Base-by-base conservation (phyloP, 441 rosid species). In the Daphne laureola region DNA sequence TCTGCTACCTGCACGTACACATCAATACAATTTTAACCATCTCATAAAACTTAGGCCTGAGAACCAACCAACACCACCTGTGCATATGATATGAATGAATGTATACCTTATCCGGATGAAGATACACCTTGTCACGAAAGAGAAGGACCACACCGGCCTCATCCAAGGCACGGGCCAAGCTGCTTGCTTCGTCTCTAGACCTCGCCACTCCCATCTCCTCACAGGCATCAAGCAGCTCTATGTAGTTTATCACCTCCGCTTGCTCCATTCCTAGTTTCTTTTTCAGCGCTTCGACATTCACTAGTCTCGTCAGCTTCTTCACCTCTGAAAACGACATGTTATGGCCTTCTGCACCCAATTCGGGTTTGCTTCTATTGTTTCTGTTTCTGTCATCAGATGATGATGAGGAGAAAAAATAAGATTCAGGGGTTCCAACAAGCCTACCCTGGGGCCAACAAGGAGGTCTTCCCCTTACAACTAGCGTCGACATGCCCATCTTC, bases 61-160 rank as follows among this genome's bases (percentile, higher is more conserved):
- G 2, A 21, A 21, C n/a, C n/a, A 31, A 31, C 8, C 38, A 31
- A 31, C 38, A 5, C 38, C 38, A 31, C n/a, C n/a, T 8, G 11
- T 8, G 11, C 1, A 82, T 79, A 85, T 82, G 56, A n/a, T n/a
- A n/a, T n/a, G n/a, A n/a, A n/a, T 46, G 12, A 5, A 26, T 44
- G 40, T 9, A 3, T 40, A 92, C 98, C 97, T 92, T 92, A 15
- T 84, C 83, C 8, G 98, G 98, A 51, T 89, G 84, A 40, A 92
- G 86, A 68, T 80, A 78, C 49, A 89, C 97, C 73, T 80, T 84
- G 66, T 89, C 90, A 4, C 97, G 82, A 52, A 84, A 89, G 54
- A 89, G 87, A 65, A 92, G 88, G 4, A 86, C 53, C 21, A 85
- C 86, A 13, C 97, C 97, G 1, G 98, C 92, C 9, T 92, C 89